Base-by-base conservation (phyloP, 2,329 filamentous ascomycete genomes). In the Colletotrichum acutatum region DNA sequence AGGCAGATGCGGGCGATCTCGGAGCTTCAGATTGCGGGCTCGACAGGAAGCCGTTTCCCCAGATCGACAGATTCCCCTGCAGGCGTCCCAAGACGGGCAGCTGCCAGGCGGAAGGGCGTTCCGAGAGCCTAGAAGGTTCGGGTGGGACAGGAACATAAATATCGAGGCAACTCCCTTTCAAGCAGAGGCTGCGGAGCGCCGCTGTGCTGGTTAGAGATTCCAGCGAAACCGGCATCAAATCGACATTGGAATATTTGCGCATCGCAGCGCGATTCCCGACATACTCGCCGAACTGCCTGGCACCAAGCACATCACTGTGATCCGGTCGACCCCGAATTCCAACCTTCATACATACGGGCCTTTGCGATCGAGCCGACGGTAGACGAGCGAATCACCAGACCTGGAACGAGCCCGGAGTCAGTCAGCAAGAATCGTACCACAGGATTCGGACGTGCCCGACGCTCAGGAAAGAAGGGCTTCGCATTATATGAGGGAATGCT, bases 181-280 rank as follows among this genome's bases (percentile, higher is more conserved):
- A 52, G 30, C 11, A 34, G 32, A 34, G 4, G 11, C 32, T 34
- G 32, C 11, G 12, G 32, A 34, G 32, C 5, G 14, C 30, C 46
- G 49, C 49, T 22, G 49, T 7, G 77, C 78, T 1, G 76, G 75
- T 1, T 75, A 69, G 42, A 80, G 74, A 63, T 78, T 80, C 0
- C 22, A 66, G 68, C 75, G 16, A 80, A 53, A 19, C 77, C 76
- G 1, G 74, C 77, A 68, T n/a, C 42, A 19, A 80, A 81, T 8
- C 75, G 72, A 46, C 79, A 79, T 0, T 54, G 11, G 22, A 22
- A 4, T 8, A 19, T 11, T 11, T 5, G 49, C 14, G 42, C 19
- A 52, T 14, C 28, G 5, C 12, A 7, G 5, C 0, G 6, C n/a
- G 26, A n/a, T 16, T 52, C 14, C 12, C 12, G 16, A 9, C 16